Conservation (phyloP, 2,329 filamentous ascomycete genomes). For the Claviceps citrina region DNA sequence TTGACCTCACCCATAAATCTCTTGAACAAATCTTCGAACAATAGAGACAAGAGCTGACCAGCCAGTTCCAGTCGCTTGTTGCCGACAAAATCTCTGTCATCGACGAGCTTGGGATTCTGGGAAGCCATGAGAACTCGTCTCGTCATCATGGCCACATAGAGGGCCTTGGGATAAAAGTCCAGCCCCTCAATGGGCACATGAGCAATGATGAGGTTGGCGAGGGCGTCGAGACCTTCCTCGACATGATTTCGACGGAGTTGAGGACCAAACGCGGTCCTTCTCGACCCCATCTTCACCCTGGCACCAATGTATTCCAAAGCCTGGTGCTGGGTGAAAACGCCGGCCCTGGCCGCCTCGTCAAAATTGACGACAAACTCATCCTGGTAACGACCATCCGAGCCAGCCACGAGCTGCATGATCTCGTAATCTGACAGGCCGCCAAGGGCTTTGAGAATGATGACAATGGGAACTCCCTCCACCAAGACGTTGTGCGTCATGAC, state of each 20-base stretch:
- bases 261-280: conserved; percentile 37
- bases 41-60: conserved; percentile 77
- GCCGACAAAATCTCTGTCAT: conserved; percentile 93
- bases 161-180: conserved; percentile 91
- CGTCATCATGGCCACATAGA: conserved; percentile 95
- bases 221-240: conserved; percentile 81
- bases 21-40: conserved; percentile 98
- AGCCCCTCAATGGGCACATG: conserved; percentile 84
- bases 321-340: conserved; percentile 85
- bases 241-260: conserved; percentile 61
- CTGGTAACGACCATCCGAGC: conserved; percentile 75
- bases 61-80: conserved; percentile 94
- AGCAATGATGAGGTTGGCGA: conserved; percentile 84
- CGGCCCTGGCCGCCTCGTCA: conserved; percentile 71
- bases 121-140: conserved; percentile 90
- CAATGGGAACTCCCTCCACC: conserved; percentile 85
- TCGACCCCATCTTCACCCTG: conserved; percentile 74
- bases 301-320: conserved; percentile 83
- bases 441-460: conserved; percentile 82
- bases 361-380: conserved; percentile 94
- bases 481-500: conserved; percentile 85
- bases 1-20: conserved; percentile 82
- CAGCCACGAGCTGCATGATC: conserved; percentile 80
- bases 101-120: conserved; percentile 75
- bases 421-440: conserved; percentile 90